Base-by-base conservation (phyloP, 2,329 filamentous ascomycete genomes). In the Cercospora sojina region DNA sequence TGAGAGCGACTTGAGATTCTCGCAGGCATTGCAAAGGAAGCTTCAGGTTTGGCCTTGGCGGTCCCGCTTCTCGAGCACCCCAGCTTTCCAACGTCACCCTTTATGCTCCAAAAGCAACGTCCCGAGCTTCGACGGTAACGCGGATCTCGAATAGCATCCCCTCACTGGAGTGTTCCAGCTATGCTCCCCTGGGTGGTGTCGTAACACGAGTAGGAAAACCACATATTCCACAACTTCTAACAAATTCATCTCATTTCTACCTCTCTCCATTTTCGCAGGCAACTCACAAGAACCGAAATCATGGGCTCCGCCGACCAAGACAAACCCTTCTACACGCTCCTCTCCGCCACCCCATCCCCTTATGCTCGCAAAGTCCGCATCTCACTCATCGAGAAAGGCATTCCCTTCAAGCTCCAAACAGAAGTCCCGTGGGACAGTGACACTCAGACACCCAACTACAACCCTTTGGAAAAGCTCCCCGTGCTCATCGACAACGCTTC, bases 311-410 rank as follows among this genome's bases (percentile, higher is more conserved):
- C 20, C 16, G 51, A 31, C 5, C 25, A 31, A 56, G 51, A 56
- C 0, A 56, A 56, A 18, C 57, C 57, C n/a, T 13, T 71, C 60
- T 76, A 73, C 51, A 75, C 71, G 2, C 69, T 77, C 16, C 76
- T 77, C 67, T 71, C 68, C 59, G 78, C 78, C 8, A 78, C 78
- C 2, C 77, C 78, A 16, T 79, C 77, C 2, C 79, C 78, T 8
- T 80, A 79, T 67, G 79, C 79, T 8, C 77, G 79, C 51, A 80
- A 81, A 74, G 77, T 80, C 47, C 76, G 79, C 69, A 80, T 81
- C 35, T 75, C 75, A 4, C 74, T 81, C 6, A 64, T 69, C 43
- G 76, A 81, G 23, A 81, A 81, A 69, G 56, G 62, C 64, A 77
- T 82, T 23, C 77, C 79, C 2, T 81, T 81, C 74, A 70, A 64